Percentiles rank a stretch among this genome's conserved stretches.
phyloP scores from a whole-genome alignment of 495 filamentous ascomycete species.

The Glonium stellatum region DNA sequence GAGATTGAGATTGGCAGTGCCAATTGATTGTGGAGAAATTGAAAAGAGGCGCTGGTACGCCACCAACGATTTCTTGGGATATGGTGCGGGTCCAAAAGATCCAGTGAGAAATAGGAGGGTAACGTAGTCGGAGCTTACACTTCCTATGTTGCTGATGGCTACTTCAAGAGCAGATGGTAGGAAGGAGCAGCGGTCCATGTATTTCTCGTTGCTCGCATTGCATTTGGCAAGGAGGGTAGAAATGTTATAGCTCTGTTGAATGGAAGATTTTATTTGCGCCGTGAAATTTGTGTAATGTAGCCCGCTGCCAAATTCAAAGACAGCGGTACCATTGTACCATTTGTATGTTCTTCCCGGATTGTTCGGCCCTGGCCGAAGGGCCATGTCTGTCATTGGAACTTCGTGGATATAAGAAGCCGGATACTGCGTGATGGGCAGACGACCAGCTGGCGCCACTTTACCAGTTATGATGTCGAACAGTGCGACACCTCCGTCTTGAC shows the following conservation, averaged over 20 bases:
- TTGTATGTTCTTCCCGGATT: conserved; percentile 52
- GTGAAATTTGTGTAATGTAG: conserved; percentile 48
- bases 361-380: conserved; percentile 42
- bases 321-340: conserved; percentile 51
- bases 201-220: conserved; percentile 25
- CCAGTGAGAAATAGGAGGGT: conserved; percentile 51
- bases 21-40: conserved; percentile 38
- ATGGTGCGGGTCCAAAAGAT: conserved; percentile 50
- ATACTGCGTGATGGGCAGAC: conserved; percentile 53
- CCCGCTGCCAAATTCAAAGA: conserved; percentile 52
- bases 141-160: conserved; percentile 48
- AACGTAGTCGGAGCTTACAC: conserved; percentile 51
- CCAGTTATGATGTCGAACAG: conserved; percentile 51
- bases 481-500: conserved; percentile 52
- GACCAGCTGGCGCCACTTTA: conserved; percentile 49
- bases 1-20: conserved; percentile 42
- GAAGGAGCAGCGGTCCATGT: conserved; percentile 30
- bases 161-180: conserved; percentile 43
- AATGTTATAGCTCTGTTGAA: conserved; percentile 28
- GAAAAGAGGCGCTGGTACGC: conserved; percentile 49
- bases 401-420: conserved; percentile 47
- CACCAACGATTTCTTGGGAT: conserved; percentile 58
- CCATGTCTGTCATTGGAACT: conserved; percentile 53
- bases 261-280: conserved; percentile 30
- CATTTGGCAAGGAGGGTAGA: conserved; percentile 29